Evolutionary conservation across 2,329 filamentous ascomycete genomes (phyloP).

Genomic region (Mariannaea elegans): DNA sequence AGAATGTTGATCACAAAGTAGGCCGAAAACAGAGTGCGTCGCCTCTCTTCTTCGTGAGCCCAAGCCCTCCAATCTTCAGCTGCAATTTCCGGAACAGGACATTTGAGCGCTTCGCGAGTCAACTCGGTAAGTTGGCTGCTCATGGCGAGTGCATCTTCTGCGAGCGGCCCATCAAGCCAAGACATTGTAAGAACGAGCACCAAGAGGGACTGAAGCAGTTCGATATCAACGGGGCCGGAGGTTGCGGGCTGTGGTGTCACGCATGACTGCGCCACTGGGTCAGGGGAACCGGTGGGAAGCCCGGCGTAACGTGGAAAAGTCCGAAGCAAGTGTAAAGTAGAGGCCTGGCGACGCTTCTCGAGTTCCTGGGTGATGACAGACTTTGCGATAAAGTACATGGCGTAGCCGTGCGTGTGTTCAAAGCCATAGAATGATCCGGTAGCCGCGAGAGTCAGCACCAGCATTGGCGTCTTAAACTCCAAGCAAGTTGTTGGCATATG

Average conservation of each 20-base stretch:
- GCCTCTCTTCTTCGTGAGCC: slow-evolving; percentile 45
- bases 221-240: slow-evolving; percentile 42
- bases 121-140: slow-evolving; percentile 65
- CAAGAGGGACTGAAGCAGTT: slow-evolving; percentile 58
- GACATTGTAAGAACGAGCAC: slow-evolving; percentile 67
- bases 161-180: slow-evolving; percentile 65
- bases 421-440: slow-evolving; percentile 59
- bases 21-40: slow-evolving; percentile 55
- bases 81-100: slow-evolving; percentile 33
- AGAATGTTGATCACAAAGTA: slow-evolving; percentile 64
- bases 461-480: slow-evolving; percentile 54
- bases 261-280: not conserved
- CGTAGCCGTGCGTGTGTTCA: slow-evolving; percentile 59
- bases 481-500: slow-evolving; percentile 58
- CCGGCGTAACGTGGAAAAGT: slow-evolving; percentile 23
- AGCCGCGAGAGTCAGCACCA: slow-evolving; percentile 60
- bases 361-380: slow-evolving; percentile 62
- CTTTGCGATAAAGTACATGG: slow-evolving; percentile 65
- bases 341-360: slow-evolving; percentile 43
- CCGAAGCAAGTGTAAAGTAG: slow-evolving; percentile 34
- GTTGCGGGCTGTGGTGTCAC: not conserved
- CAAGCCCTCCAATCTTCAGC: slow-evolving; percentile 56
- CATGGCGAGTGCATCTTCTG: slow-evolving; percentile 65
- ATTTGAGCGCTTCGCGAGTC: slow-evolving; percentile 59
- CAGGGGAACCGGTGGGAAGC: not conserved